Percentiles rank a stretch among this genome's conserved stretches.
Conservation (phyloP, 306 rosid genomes). For the Medicago truncatula region DNA sequence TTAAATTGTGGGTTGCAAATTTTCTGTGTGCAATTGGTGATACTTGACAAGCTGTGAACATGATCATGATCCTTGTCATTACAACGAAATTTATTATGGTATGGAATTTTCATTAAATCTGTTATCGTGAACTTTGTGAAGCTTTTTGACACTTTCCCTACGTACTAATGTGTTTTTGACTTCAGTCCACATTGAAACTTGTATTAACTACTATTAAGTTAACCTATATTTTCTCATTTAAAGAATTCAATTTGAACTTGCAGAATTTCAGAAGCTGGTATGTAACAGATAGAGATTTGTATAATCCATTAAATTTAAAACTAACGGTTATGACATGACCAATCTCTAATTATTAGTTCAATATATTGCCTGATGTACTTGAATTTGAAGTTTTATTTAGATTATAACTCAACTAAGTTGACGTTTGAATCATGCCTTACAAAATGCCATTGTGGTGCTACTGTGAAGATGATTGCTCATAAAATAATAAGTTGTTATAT, state of each 20-base stretch:
- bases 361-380: slow-evolving; percentile 14
- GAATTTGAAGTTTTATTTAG: not conserved
- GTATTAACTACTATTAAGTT: slow-evolving; percentile 2
- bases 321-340: not conserved
- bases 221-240: slow-evolving; percentile 10
- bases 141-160: not conserved
- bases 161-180: not conserved
- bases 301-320: slow-evolving; percentile 22
- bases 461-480: slow-evolving; percentile 15
- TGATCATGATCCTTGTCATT: slow-evolving; percentile 5
- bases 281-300: slow-evolving; percentile 11
- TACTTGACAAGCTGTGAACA: slow-evolving; percentile 9
- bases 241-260: slow-evolving; percentile 18
- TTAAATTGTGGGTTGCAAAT: not conserved
- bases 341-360: not conserved
- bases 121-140: not conserved
- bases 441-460: slow-evolving; percentile 17
- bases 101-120: slow-evolving; percentile 24
- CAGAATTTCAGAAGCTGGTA: slow-evolving; percentile 2
- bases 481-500: not conserved
- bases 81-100: not conserved
- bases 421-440: slow-evolving; percentile 13
- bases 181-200: slow-evolving; percentile 1
- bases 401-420: slow-evolving; percentile 6
- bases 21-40: not conserved